Evolutionary conservation across 1,139 yeast genomes (phyloP), one percentile per base, ranked within the genome.

Genomic region (Yamadazyma blattariae): DNA sequence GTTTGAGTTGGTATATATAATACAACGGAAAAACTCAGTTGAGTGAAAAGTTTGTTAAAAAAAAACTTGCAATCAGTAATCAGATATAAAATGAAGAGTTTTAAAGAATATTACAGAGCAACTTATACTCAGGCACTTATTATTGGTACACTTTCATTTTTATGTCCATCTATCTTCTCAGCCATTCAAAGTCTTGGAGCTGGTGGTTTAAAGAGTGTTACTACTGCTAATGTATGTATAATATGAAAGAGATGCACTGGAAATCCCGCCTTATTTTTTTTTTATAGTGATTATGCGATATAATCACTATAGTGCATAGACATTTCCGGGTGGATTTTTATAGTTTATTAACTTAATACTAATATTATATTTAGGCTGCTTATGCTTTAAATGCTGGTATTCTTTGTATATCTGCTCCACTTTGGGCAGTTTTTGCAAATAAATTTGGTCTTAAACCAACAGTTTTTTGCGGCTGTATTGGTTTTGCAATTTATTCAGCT

Each of bases 401-500:
- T 51, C 55, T 39, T 42, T 12, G 19, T 42, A 10, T 32, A 42
- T 5, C 26, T 4, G 44, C 52, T 1, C 57, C 57, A n/a, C 11
- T 46, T 8, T 34, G 41, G 14, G 43, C 53, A 10, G 16, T 48
- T 7, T 30, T 45, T 13, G 39, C 42, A 23, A 49, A 48, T 32
- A 45, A 35, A 34, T 39, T 30, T 22, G 49, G 53, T 25, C 29
- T 48, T 5, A 41, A 41, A 29, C 36, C 32, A 5, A 34, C 42
- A 3, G 27, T 38, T 10, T 37, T 33, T 20, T 33, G 46, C 14
- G 58, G 57, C 20, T 41, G 49, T 14, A 22, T 54, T 19, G 58
- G 58, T 8, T 53, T 44, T 37, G 47, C 45, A 7, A 25, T 52
- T 20, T 54, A 46, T 41, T 47, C 55, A 20, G 58, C 57, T 25